Conservation (phyloP, 2,329 filamentous ascomycete genomes). For the Penicillium sp. region DNA sequence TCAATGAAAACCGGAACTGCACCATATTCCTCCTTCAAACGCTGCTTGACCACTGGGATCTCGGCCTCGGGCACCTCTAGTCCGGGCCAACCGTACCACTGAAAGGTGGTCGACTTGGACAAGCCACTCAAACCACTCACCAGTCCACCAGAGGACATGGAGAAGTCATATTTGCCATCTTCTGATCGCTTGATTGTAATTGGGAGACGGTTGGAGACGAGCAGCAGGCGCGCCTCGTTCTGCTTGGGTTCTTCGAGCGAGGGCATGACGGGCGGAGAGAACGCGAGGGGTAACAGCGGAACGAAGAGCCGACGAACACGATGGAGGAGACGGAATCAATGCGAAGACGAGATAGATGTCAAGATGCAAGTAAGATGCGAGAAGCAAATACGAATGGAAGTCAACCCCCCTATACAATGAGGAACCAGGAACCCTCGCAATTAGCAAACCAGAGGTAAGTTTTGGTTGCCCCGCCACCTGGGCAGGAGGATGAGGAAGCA, state of each 20-base stretch:
- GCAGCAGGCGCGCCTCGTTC: slow-evolving; percentile 65
- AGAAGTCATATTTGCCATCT: slow-evolving; percentile 89
- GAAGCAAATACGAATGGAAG: not conserved
- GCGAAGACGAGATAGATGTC: not conserved
- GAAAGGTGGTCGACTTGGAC: slow-evolving; percentile 90
- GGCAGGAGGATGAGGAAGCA: not conserved
- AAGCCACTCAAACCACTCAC: slow-evolving; percentile 92
- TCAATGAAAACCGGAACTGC: slow-evolving; percentile 92
- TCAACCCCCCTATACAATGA: not conserved
- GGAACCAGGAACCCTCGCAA: not conserved
- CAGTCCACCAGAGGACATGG: slow-evolving; percentile 94
- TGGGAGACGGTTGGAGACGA: slow-evolving; percentile 92
- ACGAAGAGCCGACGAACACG: not conserved
- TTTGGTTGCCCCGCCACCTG: slow-evolving; percentile 2
- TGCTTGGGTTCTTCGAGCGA: slow-evolving; percentile 39
- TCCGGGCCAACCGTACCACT: slow-evolving; percentile 99
- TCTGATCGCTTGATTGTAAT: slow-evolving; percentile 95
- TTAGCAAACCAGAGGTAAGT: not conserved
- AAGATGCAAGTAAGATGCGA: not conserved
- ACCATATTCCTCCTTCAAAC: slow-evolving; percentile 84
- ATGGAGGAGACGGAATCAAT: slow-evolving; percentile 3
- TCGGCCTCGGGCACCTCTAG: slow-evolving; percentile 88
- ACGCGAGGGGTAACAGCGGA: slow-evolving; percentile 7
- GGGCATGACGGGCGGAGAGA: slow-evolving; percentile 39
- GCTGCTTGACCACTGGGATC: slow-evolving; percentile 72